These are phyloP conservation scores for Meira miltonrushii DNA, from an alignment of 1,284 basidiomycete genomes.

Conservation along the genomic window DNA sequence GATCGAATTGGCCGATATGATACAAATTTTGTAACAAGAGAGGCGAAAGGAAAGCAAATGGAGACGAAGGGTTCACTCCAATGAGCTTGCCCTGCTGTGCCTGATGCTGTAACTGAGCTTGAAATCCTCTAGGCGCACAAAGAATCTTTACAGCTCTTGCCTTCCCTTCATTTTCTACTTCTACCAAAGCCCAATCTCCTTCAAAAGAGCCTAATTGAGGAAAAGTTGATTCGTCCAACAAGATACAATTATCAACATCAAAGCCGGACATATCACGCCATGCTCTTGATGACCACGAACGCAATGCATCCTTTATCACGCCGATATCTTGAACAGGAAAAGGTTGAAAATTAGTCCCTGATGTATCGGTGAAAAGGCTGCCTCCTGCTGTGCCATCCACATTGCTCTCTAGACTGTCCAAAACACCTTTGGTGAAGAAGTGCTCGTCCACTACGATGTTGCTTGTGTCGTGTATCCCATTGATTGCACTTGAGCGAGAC, in stretches of 20 bases:
- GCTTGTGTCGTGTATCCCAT: conserved; percentile 19
- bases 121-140: conserved; percentile 9
- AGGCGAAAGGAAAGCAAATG: conserved; percentile 27
- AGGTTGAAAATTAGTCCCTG: neutral
- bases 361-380: neutral
- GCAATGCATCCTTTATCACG: neutral
- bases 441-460: conserved; percentile 33
- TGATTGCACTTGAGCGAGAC: neutral
- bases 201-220: conserved; percentile 70
- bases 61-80: neutral
- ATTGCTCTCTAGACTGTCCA: conserved; percentile 24
- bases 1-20: conserved; percentile 19
- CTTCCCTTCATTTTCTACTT: conserved; percentile 12
- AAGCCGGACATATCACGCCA: conserved; percentile 22
- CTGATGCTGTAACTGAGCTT: neutral
- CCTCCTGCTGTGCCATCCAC: neutral
- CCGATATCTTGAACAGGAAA: neutral
- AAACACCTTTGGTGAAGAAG: conserved; percentile 35
- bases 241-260: conserved; percentile 37
- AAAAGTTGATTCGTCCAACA: conserved; percentile 58
- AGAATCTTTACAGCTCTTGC: conserved; percentile 31
- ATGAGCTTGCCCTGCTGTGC: neutral
- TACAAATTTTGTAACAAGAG: conserved; percentile 37
- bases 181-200: conserved; percentile 74
- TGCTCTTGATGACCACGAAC: neutral